Conservation (phyloP, 352 stramenopile genomes). For the Pythium utonaiense region DNA sequence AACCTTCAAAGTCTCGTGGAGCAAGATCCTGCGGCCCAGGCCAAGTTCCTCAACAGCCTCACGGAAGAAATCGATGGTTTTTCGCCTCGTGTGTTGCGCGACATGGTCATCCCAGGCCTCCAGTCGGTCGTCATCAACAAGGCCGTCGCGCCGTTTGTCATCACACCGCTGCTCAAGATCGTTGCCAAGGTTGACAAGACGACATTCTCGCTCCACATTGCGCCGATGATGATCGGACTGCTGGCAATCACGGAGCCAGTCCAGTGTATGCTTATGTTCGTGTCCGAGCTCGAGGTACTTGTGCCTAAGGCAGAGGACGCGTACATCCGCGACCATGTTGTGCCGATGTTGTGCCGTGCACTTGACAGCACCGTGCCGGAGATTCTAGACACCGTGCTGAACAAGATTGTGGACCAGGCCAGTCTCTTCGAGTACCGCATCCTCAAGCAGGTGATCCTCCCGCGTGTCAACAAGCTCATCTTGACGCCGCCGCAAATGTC, state of each 20-base stretch:
- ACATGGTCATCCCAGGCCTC: conserved; percentile 82
- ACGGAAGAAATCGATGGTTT: conserved; percentile 74
- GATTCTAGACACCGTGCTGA: conserved; percentile 84
- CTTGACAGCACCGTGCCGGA: conserved; percentile 82
- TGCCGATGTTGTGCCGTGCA: conserved; percentile 82
- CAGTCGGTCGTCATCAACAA: conserved; percentile 85
- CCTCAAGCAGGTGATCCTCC: conserved; percentile 84
- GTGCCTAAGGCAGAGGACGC: conserved; percentile 82
- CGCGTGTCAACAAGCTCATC: conserved; percentile 86
- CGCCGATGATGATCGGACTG: conserved; percentile 77
- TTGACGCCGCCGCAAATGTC: conserved; percentile 75
- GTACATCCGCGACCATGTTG: conserved; percentile 89
- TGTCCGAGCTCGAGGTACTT: conserved; percentile 77
- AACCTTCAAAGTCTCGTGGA: conserved; percentile 80
- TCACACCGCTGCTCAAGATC: conserved; percentile 86
- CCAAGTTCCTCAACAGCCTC: conserved; percentile 75
- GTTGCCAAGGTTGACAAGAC: conserved; percentile 85
- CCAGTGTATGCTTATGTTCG: conserved; percentile 90
- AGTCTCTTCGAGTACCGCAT: conserved; percentile 88
- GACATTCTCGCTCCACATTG: conserved; percentile 73
- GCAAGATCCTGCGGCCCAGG: conserved; percentile 74
- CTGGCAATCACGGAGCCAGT: conserved; percentile 82
- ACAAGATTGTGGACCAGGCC: conserved; percentile 86
- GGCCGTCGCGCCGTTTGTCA: conserved; percentile 81
- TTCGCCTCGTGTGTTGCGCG: conserved; percentile 68